Evolutionary conservation across 306 rosid species (phyloP), one percentile per base, ranked within the genome.

Genomic region (Biancaea sappan): DNA sequence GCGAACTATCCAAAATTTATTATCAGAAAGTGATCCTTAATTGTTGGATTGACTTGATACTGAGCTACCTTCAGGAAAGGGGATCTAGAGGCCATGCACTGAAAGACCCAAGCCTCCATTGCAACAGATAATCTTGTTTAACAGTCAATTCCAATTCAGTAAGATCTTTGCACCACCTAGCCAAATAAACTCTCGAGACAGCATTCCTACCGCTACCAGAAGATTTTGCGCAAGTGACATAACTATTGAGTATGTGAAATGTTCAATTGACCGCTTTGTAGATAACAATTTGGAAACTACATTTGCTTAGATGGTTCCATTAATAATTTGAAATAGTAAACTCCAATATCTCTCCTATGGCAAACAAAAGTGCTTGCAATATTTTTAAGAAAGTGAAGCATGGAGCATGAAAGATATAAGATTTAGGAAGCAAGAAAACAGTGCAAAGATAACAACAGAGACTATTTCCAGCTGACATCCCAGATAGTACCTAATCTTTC

Each of bases 401-500:
- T 29, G 7, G 22, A 31, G 65, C 22, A 15, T 31, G 26, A 40
- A 65, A 34, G 16, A 65, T n/a, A 66, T 26, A 43, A 43, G 22
- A 29, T 28, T 29, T 6, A 56, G 8, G 48, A 43, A 31, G 2
- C 1, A 66, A 29, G 5, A 24, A 58, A 22, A n/a, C 4, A 66
- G 28, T 4, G 14, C 51, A 24, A 68, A 50, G 44, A n/a, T n/a
- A 60, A 60, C 15, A 32, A 18, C 1, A 21, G 31, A 59, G 1
- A 60, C 70, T 48, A 51, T 24, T 63, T 43, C 31, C 22, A 25
- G 56, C 8, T 2, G 32, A 6, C 32, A 74, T 40, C 12, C 31
- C 79, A 64, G 6, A 50, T 24, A 63, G 54, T 50, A 51, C 47
- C 46, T 37, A 51, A 13, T 9, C 29, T 65, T 66, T 53, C 74